Evolutionary conservation across 768 basidiomycete species (phyloP).

Genomic region (Lyophyllum decastes): DNA sequence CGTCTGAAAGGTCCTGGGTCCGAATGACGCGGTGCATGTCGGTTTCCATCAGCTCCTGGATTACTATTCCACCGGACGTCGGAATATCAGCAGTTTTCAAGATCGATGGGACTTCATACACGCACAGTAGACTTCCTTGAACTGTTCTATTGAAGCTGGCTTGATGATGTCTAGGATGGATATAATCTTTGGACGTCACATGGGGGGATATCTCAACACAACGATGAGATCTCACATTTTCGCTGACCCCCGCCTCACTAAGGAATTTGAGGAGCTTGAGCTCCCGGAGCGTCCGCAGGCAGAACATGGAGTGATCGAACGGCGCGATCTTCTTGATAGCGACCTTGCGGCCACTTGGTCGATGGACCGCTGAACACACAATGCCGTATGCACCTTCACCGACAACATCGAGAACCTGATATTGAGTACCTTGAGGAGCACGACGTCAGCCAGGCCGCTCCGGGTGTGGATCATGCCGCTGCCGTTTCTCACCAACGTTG

Average conservation of each 20-base stretch:
- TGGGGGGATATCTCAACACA: conserved; percentile 6
- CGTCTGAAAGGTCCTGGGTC: conserved; percentile 92
- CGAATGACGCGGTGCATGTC: conserved; percentile 97
- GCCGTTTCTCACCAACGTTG: conserved; percentile 65
- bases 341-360: conserved; percentile 86
- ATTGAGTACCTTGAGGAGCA: conserved; percentile 60
- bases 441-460: conserved; percentile 8
- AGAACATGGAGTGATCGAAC: conserved; percentile 96
- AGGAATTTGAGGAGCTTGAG: conserved; percentile 83
- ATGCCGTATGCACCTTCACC: conserved; percentile 94
- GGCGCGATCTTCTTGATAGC: conserved; percentile 97
- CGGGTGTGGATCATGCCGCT: not conserved
- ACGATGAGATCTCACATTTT: conserved; percentile 58
- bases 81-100: not conserved
- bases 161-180: conserved; percentile 89
- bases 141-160: conserved; percentile 75
- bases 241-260: conserved; percentile 85
- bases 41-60: conserved; percentile 93
- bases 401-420: conserved; percentile 84
- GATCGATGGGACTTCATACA: conserved; percentile 16
- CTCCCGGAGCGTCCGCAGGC: conserved; percentile 86
- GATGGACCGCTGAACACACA: conserved; percentile 90
- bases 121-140: conserved; percentile 84
- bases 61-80: conserved; percentile 47
- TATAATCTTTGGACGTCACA: conserved; percentile 60